A percentile compares a stretch with the other conserved stretches of the same genome.
These are phyloP conservation scores for Neostapfia colusana DNA, from an alignment of 176 grass and related monocot genomes.

Conservation along the genomic window DNA sequence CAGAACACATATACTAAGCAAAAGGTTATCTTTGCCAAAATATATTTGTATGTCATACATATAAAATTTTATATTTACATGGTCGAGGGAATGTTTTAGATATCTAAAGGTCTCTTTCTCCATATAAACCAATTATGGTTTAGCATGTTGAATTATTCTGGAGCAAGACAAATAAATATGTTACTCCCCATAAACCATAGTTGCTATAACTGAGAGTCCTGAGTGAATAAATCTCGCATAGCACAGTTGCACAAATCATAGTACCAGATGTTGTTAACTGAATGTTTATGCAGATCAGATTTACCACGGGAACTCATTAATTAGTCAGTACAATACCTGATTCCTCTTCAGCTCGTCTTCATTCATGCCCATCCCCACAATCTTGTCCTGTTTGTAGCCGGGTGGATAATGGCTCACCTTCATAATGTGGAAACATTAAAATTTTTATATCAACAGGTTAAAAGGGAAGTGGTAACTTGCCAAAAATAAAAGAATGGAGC, in stretches of 20 bases:
- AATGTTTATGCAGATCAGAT: background rate
- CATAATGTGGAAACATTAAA: constrained; percentile 34
- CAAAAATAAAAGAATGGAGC: background rate
- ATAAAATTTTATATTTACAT: background rate
- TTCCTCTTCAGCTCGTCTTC: constrained; percentile 89
- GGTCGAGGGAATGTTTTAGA: background rate
- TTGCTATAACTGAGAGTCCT: background rate
- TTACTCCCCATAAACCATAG: background rate
- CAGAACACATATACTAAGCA: background rate
- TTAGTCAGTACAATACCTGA: constrained; percentile 47
- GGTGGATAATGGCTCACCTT: constrained; percentile 96
- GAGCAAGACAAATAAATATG: background rate
- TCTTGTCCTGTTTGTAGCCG: constrained; percentile 71
- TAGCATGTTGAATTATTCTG: background rate
- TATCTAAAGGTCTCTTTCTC: background rate
- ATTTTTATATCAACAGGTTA: background rate
- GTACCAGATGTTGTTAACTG: background rate
- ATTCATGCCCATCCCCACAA: constrained; percentile 98
- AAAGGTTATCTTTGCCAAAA: background rate
- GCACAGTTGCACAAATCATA: background rate
- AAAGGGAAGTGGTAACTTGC: background rate
- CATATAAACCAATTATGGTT: background rate
- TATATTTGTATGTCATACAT: background rate
- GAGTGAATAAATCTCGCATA: background rate
- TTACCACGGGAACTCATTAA: background rate